Conservation (phyloP, 78 protist genomes). For the Tieghemostelium lacteum region DNA sequence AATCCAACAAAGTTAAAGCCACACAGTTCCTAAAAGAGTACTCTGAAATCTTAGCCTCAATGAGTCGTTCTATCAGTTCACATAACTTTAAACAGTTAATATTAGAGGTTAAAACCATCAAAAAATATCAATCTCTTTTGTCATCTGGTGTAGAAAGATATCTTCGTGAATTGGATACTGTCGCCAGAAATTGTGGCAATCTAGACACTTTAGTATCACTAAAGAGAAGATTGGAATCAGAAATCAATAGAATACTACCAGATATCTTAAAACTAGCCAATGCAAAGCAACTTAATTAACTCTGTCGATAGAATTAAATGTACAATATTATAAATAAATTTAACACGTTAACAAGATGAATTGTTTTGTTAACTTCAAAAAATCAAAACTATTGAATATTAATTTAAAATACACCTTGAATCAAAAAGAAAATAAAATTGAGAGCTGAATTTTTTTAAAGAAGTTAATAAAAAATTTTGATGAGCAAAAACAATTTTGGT, state of each 20-base stretch:
- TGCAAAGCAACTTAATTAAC: too few relatives aligned
- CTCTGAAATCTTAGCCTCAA: not conserved
- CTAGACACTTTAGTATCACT: conserved; percentile 14
- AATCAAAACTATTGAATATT: too few relatives aligned
- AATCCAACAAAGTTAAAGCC: conserved; percentile 17
- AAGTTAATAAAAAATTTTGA: too few relatives aligned
- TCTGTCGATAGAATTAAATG: too few relatives aligned
- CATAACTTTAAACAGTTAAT: conserved; percentile 8
- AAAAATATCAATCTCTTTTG: conserved; percentile 3
- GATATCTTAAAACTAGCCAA: conserved; percentile 13
- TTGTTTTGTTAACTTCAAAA: too few relatives aligned
- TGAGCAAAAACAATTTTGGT: too few relatives aligned
- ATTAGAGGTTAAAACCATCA: not conserved
- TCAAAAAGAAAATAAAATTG: too few relatives aligned
- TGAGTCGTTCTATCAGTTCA: conserved; percentile 1
- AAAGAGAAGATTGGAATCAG: conserved; percentile 17
- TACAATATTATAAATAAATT: too few relatives aligned
- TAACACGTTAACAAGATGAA: too few relatives aligned
- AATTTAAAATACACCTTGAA: too few relatives aligned
- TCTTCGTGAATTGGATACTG: not conserved
- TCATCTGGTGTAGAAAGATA: conserved; percentile 9
- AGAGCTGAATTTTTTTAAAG: too few relatives aligned
- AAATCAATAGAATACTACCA: conserved; percentile 20
- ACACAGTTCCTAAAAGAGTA: conserved; percentile 24
- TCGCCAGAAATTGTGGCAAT: not conserved